phyloP scores from a whole-genome alignment of 2,329 filamentous ascomycete species.

The Clonostachys rhizophaga region DNA sequence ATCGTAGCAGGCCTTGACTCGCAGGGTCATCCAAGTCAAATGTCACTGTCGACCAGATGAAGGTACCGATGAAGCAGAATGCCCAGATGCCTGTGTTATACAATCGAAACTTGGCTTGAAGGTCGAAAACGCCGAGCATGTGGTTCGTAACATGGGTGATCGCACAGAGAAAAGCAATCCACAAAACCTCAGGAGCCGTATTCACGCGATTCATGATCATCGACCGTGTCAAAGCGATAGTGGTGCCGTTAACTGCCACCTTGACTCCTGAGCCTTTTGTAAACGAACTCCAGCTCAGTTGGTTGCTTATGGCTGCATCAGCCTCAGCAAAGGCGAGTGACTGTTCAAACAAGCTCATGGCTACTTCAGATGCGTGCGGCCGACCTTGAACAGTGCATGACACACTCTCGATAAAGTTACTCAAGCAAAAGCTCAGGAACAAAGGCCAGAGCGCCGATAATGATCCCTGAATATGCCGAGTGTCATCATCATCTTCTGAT shows the following conservation, averaged over 20 bases:
- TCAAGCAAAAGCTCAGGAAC: slow-evolving; percentile 65
- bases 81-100: slow-evolving; percentile 88
- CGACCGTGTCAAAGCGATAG: slow-evolving; percentile 49
- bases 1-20: slow-evolving; percentile 68
- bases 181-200: slow-evolving; percentile 80
- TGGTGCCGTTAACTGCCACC: not conserved
- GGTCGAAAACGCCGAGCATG: slow-evolving; percentile 71
- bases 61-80: slow-evolving; percentile 80
- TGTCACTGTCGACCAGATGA: slow-evolving; percentile 68
- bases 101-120: slow-evolving; percentile 76
- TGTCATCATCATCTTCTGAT: slow-evolving; percentile 39
- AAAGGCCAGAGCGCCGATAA: slow-evolving; percentile 72
- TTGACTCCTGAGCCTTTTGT: slow-evolving; percentile 16
- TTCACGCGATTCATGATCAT: slow-evolving; percentile 79
- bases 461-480: slow-evolving; percentile 65
- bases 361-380: slow-evolving; percentile 76
- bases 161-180: slow-evolving; percentile 82
- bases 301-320: slow-evolving; percentile 78
- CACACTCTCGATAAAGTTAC: slow-evolving; percentile 85
- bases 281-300: slow-evolving; percentile 63
- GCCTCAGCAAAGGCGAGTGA: slow-evolving; percentile 95
- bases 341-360: slow-evolving; percentile 95
- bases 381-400: slow-evolving; percentile 85
- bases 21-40: slow-evolving; percentile 57
- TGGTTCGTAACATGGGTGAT: slow-evolving; percentile 88